Conservation (phyloP, 1,284 basidiomycete species). For the Somion occarium region DNA sequence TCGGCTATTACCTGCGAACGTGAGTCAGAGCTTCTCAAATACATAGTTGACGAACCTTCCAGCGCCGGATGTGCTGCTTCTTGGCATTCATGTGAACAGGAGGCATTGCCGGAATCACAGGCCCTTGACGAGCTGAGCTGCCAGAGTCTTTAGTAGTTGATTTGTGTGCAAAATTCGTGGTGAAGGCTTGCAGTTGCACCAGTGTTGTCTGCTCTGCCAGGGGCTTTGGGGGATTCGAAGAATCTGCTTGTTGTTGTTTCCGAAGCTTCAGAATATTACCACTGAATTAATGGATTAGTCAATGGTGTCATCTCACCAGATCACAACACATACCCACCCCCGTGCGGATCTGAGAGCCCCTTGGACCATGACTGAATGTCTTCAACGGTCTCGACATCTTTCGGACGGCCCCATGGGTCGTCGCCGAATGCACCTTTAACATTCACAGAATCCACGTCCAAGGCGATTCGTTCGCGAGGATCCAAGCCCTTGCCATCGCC, state of each 20-base stretch:
- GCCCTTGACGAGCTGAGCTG: background rate
- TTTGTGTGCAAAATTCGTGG: background rate
- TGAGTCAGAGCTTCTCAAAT: too few species aligned
- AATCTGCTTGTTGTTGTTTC: constrained; percentile 5
- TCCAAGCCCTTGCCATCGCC: constrained; percentile 31
- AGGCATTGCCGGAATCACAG: too few species aligned
- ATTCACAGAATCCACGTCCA: constrained; percentile 41
- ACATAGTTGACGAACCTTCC: too few species aligned
- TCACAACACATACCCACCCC: constrained; percentile 40
- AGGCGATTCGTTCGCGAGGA: constrained; percentile 32
- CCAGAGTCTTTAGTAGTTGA: background rate
- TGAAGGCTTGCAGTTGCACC: too few species aligned
- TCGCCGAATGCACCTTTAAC: constrained; percentile 38
- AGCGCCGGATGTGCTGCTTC: too few species aligned
- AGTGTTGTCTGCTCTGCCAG: too few species aligned
- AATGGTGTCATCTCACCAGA: background rate
- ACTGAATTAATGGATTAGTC: background rate
- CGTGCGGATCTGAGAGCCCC: constrained; percentile 46
- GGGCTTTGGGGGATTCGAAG: too few species aligned
- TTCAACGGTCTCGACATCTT: constrained; percentile 33
- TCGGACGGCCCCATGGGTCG: constrained; percentile 41
- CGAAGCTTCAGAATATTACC: constrained; percentile 11
- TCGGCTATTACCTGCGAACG: too few species aligned
- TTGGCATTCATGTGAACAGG: too few species aligned
- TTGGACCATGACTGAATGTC: constrained; percentile 43